Evolutionary conservation across 2,329 filamentous ascomycete genomes (phyloP), one percentile per base, ranked within the genome.

Genomic region (Apiospora malaysiana): DNA sequence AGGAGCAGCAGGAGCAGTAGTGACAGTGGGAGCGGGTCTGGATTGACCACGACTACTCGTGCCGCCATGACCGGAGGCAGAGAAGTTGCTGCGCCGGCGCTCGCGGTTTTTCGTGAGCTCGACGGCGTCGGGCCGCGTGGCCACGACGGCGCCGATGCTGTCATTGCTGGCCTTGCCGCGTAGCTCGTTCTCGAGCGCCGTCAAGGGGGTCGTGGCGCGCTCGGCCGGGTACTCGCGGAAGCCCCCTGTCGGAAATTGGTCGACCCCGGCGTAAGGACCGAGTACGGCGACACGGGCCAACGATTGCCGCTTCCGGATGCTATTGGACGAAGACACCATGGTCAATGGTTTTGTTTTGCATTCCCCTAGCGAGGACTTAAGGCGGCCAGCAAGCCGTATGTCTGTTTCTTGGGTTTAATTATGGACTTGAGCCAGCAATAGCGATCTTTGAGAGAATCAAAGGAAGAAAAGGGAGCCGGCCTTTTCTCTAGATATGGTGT

Each of bases 131-230:
- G 42, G 65, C 40, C 65, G 65, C 23, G 63, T 51, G 23, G 70
- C 66, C 37, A 68, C 66, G 6, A 68, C 66, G 14, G 70, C 46
- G 18, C 10, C 47, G 14, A 70, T 68, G 49, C 70, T 70, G 47
- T 70, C 70, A 25, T 42, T 37, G 43, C 70, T 70, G 27, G 66
- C 40, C 21, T 23, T 45, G 21, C 66, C 66, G n/a, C 68, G 67
- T 9, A 72, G 56, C 43, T 46, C 40, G 5, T 59, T 66, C 43
- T 69, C 56, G 47, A 72, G 67, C 21, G 69, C 66, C 18, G 69
- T 70, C 43, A 72, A 27, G 9, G 70, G 70, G 7, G 70, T 68
- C 40, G 46, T 51, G 23, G 66, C 43, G 56, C 56, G 56, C 18
- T 8, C 27, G 7, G 56, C 32, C 18, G 56, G 32, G 56, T 40